Evolutionary conservation across 1,284 basidiomycete genomes (phyloP).

Genomic region (Ganoderma sp.): DNA sequence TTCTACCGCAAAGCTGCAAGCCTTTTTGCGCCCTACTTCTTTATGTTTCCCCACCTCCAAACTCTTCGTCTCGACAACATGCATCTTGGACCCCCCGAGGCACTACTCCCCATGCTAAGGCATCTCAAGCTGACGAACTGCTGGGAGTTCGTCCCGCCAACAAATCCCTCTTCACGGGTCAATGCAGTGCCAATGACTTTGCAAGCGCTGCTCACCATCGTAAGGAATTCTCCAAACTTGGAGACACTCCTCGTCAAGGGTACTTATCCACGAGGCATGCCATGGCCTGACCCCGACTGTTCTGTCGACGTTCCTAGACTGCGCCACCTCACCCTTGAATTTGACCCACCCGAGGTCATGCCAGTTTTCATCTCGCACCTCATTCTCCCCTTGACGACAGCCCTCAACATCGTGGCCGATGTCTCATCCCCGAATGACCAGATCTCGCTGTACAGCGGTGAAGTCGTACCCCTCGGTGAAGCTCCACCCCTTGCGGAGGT

Average conservation of each 20-base stretch:
- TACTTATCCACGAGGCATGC: neutral
- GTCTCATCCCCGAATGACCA: neutral
- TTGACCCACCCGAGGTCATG: neutral
- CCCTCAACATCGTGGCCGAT: neutral
- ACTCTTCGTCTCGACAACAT: neutral
- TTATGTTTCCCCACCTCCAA: neutral
- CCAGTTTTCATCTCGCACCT: neutral
- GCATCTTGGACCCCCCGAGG: neutral
- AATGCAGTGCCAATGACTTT: neutral
- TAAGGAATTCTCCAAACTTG: neutral
- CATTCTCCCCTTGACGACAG: neutral
- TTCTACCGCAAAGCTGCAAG: neutral
- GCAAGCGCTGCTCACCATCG: neutral
- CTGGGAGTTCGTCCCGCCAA: neutral
- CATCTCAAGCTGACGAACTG: neutral
- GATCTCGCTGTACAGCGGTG: neutral
- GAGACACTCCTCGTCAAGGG: neutral
- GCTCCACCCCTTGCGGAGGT: neutral
- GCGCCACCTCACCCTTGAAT: neutral
- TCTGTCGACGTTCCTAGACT: neutral
- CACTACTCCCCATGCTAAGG: neutral
- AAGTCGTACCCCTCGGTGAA: neutral
- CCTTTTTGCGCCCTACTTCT: neutral
- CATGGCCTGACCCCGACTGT: neutral
- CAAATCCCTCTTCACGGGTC: neutral